These are phyloP conservation scores for Pleurotus giganteus DNA, from an alignment of 768 basidiomycete species.

Conservation along the genomic window DNA sequence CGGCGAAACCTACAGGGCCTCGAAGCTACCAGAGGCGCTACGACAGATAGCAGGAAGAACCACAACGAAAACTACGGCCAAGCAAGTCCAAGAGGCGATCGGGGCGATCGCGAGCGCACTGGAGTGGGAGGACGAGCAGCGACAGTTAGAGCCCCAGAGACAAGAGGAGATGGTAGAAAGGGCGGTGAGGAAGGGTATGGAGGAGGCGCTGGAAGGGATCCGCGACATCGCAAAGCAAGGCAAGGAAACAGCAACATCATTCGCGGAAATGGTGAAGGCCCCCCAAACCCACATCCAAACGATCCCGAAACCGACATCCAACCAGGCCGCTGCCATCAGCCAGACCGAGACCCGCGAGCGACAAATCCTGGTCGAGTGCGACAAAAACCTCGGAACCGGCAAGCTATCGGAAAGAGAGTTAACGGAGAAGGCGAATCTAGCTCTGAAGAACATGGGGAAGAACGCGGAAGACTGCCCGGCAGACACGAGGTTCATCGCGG, in stretches of 20 bases:
- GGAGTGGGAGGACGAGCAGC: not conserved
- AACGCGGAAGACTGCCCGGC: not conserved
- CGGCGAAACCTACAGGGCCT: too few species aligned
- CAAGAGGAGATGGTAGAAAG: not conserved
- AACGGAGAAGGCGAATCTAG: slow-evolving; percentile 6
- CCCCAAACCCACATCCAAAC: not conserved
- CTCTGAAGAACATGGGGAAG: not conserved
- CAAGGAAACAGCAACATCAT: not conserved
- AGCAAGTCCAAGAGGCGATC: not conserved
- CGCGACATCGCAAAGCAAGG: not conserved
- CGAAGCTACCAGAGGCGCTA: too few species aligned
- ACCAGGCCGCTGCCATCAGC: not conserved
- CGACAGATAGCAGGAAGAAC: not conserved
- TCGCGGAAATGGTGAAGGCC: not conserved
- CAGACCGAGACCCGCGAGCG: not conserved
- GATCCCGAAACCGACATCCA: not conserved
- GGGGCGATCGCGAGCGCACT: not conserved
- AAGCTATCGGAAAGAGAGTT: slow-evolving; percentile 1
- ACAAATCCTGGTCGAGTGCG: not conserved
- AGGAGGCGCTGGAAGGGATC: not conserved
- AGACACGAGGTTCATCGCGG: slow-evolving; percentile 13
- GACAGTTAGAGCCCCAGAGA: not conserved
- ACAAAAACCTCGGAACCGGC: not conserved
- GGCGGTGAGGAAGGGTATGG: not conserved
- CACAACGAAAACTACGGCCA: not conserved